phyloP scores from a whole-genome alignment of 2,329 filamentous ascomycete species.

The Thelonectria rubi region DNA sequence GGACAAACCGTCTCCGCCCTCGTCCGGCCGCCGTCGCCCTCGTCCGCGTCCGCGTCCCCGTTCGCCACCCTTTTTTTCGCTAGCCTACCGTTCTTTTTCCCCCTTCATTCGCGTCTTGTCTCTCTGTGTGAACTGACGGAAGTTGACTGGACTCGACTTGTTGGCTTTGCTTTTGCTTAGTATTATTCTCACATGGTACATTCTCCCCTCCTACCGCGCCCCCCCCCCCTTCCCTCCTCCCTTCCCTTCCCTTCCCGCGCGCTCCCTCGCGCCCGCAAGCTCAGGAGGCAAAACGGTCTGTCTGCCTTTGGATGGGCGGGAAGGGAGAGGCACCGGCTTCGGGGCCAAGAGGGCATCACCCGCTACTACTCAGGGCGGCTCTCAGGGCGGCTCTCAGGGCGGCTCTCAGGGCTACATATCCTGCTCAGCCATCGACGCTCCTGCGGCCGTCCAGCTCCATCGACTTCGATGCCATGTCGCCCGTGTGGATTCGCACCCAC shows the following conservation, averaged over 20 bases:
- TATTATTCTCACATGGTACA: no score
- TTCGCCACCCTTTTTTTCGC: neutral
- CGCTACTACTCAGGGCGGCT: no score
- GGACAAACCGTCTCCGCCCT: neutral
- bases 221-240: no score
- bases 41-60: neutral
- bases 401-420: no score
- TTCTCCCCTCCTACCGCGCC: no score
- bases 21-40: neutral
- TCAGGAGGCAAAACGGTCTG: no score
- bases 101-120: neutral
- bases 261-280: slow-evolving; percentile 1
- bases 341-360: slow-evolving; percentile 2
- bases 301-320: no score
- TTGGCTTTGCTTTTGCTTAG: no score
- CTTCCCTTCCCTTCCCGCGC: slow-evolving; percentile 8
- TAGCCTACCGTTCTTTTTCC: neutral
- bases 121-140: no score
- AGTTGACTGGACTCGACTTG: no score
- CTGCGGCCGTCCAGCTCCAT: slow-evolving; percentile 20
- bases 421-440: slow-evolving; percentile 19
- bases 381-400: no score
- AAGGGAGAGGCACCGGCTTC: neutral
- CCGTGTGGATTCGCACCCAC: slow-evolving; percentile 17
- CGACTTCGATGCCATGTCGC: neutral